Evolutionary conservation across 164 flowering plant species (phyloP).

Genomic region (Platanus orientalis): DNA sequence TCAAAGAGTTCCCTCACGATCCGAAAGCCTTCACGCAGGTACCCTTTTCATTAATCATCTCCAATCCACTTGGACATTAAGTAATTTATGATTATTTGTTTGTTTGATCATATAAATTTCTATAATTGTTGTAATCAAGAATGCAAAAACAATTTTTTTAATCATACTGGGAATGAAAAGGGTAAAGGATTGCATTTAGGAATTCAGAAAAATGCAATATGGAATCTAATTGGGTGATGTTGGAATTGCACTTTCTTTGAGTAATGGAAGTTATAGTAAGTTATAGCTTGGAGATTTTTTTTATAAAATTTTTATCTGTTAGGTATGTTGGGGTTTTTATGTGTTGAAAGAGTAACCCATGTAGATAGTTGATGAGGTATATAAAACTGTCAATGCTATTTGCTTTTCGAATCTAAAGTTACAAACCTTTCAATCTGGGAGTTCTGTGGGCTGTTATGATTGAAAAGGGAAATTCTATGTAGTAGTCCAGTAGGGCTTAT

Average conservation of each 20-base stretch:
- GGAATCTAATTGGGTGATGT: background rate
- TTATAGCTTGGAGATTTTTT: background rate
- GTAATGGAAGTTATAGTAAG: background rate
- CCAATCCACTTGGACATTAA: background rate
- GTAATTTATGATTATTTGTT: background rate
- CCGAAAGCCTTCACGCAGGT: conserved; percentile 84
- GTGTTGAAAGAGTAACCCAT: background rate
- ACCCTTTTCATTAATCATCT: background rate
- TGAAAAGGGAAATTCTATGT: background rate
- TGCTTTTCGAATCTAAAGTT: background rate
- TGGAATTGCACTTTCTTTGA: background rate
- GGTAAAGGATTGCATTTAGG: too few relatives aligned
- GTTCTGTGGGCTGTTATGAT: background rate
- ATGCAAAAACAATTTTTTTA: too few relatives aligned
- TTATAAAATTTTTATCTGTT: background rate
- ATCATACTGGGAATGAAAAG: background rate
- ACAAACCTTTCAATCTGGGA: background rate
- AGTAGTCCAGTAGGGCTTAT: background rate
- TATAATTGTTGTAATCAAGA: background rate
- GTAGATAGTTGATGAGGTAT: background rate
- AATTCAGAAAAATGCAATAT: background rate
- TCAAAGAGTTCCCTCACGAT: conserved; percentile 80
- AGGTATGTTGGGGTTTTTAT: background rate
- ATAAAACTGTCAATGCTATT: background rate
- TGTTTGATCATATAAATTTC: background rate